Conservation (phyloP, 331 rosid species). For the Arachis monticola region DNA sequence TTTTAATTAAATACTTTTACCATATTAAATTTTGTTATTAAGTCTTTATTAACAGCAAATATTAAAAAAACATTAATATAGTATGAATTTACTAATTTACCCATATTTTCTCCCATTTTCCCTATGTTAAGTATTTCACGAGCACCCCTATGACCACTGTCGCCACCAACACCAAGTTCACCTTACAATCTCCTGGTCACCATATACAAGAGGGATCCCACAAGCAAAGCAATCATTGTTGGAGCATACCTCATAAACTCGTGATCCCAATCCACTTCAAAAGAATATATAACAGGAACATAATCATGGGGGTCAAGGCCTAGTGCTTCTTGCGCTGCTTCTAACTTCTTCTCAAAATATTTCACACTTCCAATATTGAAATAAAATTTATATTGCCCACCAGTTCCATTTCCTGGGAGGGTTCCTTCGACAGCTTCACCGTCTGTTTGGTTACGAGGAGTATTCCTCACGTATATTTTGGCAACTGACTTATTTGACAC, state of each 20-base stretch:
- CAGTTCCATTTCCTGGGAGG: conserved; percentile 48
- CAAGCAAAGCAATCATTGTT: conserved; percentile 56
- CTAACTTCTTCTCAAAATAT: conserved; percentile 91
- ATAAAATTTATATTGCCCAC: conserved; percentile 67
- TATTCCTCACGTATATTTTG: conserved; percentile 69
- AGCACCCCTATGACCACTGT: conserved; percentile 59
- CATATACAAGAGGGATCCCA: conserved; percentile 62
- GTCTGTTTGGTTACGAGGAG: conserved; percentile 62
- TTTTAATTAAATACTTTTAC: no score
- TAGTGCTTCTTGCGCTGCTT: conserved; percentile 80
- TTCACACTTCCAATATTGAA: conserved; percentile 92
- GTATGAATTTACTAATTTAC: no score
- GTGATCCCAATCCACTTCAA: conserved; percentile 70
- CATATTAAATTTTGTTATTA: no score
- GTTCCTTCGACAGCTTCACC: conserved; percentile 72
- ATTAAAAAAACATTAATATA: no score
- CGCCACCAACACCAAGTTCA: conserved; percentile 78
- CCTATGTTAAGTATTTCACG: conserved; percentile 26
- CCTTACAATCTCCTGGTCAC: conserved; percentile 72
- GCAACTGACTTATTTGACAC: conserved; percentile 87
- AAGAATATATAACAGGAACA: conserved; percentile 80
- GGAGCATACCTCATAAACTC: conserved; percentile 76
- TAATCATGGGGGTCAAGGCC: conserved; percentile 79
- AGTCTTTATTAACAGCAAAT: no score
- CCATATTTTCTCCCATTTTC: no score